phyloP scores from a whole-genome alignment of 371 early-diverging fungal genomes.

The Mortierella sp. region DNA sequence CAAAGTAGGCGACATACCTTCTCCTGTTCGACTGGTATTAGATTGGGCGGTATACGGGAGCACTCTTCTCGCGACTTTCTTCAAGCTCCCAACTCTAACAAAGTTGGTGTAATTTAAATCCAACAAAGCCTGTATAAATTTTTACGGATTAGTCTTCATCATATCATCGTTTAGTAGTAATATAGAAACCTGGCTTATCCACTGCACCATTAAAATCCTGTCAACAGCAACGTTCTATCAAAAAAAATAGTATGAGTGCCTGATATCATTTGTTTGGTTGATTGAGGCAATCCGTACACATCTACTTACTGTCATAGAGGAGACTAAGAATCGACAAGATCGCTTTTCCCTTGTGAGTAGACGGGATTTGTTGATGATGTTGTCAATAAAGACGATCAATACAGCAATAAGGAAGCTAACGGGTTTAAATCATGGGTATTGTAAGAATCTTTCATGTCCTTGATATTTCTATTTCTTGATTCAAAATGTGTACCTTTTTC shows the following conservation, averaged over 20 bases:
- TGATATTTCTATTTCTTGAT: background rate
- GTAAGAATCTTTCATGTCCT: background rate
- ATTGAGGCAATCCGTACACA: background rate
- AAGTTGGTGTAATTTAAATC: constrained; percentile 82
- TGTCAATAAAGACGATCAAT: constrained; percentile 79
- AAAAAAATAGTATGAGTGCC: background rate
- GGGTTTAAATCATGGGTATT: background rate
- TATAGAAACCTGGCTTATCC: background rate
- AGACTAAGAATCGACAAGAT: constrained; percentile 66
- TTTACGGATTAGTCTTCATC: background rate
- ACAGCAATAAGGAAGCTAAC: constrained; percentile 82
- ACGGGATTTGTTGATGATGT: constrained; percentile 61
- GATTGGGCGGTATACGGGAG: constrained; percentile 78
- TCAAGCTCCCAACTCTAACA: constrained; percentile 88
- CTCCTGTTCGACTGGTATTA: constrained; percentile 63
- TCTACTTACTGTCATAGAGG: constrained; percentile 70
- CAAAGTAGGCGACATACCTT: constrained; percentile 26
- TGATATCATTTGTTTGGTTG: background rate
- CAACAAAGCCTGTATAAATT: constrained; percentile 60
- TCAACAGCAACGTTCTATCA: constrained; percentile 89
- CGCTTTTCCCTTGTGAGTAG: constrained; percentile 35
- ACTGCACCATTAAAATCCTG: constrained; percentile 75
- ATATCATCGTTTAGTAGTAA: background rate
- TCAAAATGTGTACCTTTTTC: constrained; percentile 71
- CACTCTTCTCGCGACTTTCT: constrained; percentile 80